phyloP scores from a whole-genome alignment of 2,329 filamentous ascomycete species.

The Podosphaera xanthii region DNA sequence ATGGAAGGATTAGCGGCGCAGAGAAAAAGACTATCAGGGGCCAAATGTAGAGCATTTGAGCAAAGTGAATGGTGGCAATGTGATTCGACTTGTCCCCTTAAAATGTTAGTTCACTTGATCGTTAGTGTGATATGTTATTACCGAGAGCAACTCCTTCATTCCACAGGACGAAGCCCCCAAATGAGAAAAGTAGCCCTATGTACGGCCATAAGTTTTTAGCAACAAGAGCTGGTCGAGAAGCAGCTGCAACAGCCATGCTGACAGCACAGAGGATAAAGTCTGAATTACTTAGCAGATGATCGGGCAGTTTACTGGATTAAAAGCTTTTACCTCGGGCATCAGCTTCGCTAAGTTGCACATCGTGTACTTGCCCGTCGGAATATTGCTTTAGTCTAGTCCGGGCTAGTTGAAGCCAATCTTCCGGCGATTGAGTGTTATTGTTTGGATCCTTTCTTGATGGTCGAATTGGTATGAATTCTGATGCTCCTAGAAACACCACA shows the following conservation, averaged over 20 bases:
- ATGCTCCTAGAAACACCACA: conserved; percentile 47
- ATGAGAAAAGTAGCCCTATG: conserved; percentile 39
- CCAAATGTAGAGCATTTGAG: conserved; percentile 93
- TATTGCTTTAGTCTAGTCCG: conserved; percentile 9
- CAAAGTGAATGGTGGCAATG: conserved; percentile 63
- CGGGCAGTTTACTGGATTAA: background rate
- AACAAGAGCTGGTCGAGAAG: conserved; percentile 25
- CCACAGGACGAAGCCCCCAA: conserved; percentile 56
- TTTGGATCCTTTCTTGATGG: conserved; percentile 9
- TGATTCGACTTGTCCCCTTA: conserved; percentile 86
- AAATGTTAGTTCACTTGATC: background rate
- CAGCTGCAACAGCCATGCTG: conserved; percentile 37
- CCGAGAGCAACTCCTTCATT: conserved; percentile 85
- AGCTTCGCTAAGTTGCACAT: conserved; percentile 24
- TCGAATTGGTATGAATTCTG: conserved; percentile 30
- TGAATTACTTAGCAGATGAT: conserved; percentile 13
- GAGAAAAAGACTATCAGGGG: conserved; percentile 81
- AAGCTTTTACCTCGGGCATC: conserved; percentile 25
- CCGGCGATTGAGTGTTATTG: background rate
- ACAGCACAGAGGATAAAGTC: conserved; percentile 33
- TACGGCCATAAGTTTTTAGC: conserved; percentile 31
- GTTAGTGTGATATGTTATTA: conserved; percentile 18
- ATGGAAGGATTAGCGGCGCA: conserved; percentile 45
- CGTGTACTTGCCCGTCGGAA: conserved; percentile 30
- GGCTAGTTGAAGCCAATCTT: conserved; percentile 4